Conservation (phyloP, 2,329 filamentous ascomycete species). For the Exophiala xenobiotica region DNA sequence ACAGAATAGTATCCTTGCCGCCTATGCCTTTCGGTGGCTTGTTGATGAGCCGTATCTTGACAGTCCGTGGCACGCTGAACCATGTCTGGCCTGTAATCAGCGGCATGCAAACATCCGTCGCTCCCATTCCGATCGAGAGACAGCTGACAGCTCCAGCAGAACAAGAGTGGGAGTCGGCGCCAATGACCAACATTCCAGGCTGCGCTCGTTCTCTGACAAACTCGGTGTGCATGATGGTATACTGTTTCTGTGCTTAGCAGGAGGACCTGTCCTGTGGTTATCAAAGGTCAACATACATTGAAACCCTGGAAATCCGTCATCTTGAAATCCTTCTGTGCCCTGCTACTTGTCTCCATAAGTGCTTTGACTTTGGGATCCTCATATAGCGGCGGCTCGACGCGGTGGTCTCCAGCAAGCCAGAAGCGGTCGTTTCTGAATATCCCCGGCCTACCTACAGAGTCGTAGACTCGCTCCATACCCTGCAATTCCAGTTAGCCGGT, state of each 20-base stretch:
- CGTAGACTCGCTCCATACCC: conserved; percentile 46
- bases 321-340: conserved; percentile 43
- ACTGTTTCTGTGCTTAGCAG: too few species aligned
- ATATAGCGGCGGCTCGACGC: conserved; percentile 48
- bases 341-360: conserved; percentile 39
- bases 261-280: too few species aligned
- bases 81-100: conserved; percentile 50
- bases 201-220: conserved; percentile 47
- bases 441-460: conserved; percentile 41
- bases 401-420: conserved; percentile 53
- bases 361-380: conserved; percentile 37
- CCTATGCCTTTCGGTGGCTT: conserved; percentile 40
- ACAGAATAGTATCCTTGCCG: conserved; percentile 49
- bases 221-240: conserved; percentile 50
- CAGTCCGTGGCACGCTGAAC: conserved; percentile 48
- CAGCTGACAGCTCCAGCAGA: conserved; percentile 44
- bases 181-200: conserved; percentile 46
- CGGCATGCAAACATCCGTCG: conserved; percentile 47
- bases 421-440: conserved; percentile 53
- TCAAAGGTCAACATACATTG: too few species aligned
- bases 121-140: conserved; percentile 48
- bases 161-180: conserved; percentile 50
- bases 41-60: conserved; percentile 43
- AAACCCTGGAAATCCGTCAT: conserved; percentile 46
- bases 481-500: neutral